These are phyloP conservation scores for Xylaria curta DNA, from an alignment of 495 filamentous ascomycete species.

Conservation along the genomic window DNA sequence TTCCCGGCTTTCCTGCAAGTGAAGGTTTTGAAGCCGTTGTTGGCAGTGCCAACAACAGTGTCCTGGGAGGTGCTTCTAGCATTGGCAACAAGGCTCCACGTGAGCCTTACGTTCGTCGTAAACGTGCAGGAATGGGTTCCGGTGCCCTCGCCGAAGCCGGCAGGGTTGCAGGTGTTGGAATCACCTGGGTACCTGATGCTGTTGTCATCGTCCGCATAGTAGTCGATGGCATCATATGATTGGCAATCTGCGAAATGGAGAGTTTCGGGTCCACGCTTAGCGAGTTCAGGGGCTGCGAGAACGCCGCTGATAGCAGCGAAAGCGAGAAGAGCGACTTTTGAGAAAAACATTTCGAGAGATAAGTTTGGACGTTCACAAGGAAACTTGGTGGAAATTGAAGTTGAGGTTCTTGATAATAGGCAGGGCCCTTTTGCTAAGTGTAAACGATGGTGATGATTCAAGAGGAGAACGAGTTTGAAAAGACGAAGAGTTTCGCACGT, in stretches of 20 bases:
- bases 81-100: not conserved
- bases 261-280: not conserved
- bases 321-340: not conserved
- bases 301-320: slow-evolving; percentile 3
- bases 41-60: not conserved
- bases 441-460: not conserved
- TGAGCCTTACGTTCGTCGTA: not conserved
- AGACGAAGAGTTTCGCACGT: not conserved
- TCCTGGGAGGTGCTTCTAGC: not conserved
- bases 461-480: not conserved
- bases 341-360: not conserved
- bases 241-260: not conserved
- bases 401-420: not conserved
- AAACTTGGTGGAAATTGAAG: not conserved
- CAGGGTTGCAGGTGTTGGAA: not conserved
- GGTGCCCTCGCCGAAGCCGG: not conserved
- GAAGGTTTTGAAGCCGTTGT: slow-evolving; percentile 8
- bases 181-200: not conserved
- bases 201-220: slow-evolving; percentile 6
- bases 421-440: not conserved
- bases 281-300: not conserved
- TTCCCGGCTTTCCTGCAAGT: not conserved
- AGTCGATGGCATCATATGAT: not conserved
- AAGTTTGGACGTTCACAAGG: not conserved
- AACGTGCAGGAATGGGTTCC: not conserved